phyloP scores from a whole-genome alignment of 192 early-diverging fungal species.

The Backusella circina region DNA sequence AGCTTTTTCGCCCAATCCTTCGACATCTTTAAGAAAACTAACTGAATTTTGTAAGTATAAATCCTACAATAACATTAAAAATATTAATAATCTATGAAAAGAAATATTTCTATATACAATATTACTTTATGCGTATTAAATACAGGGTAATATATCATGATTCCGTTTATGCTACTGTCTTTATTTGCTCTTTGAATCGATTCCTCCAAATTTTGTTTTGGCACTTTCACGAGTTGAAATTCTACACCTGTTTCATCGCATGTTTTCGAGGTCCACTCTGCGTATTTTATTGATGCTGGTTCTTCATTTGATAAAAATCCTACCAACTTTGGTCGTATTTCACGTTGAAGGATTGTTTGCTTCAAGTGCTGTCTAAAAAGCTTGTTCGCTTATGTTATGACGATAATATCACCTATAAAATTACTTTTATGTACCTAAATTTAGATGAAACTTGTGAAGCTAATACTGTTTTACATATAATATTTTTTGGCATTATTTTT shows the following conservation, averaged over 20 bases:
- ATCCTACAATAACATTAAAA: constrained; percentile 50
- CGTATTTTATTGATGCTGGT: constrained; percentile 86
- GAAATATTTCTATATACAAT: background rate
- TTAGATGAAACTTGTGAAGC: constrained; percentile 60
- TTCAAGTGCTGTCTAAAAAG: constrained; percentile 51
- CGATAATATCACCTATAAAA: background rate
- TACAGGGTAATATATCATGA: constrained; percentile 99
- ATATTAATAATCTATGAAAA: background rate
- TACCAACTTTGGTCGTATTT: constrained; percentile 70
- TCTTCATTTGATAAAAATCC: constrained; percentile 96
- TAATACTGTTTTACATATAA: constrained; percentile 52
- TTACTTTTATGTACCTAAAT: constrained; percentile 50
- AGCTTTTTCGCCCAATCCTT: constrained; percentile 92
- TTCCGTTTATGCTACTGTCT: constrained; percentile 82
- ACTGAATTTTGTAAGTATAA: constrained; percentile 93
- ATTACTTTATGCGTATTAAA: constrained; percentile 85
- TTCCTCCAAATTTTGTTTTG: constrained; percentile 79
- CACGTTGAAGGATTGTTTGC: constrained; percentile 56
- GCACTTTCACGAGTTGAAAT: constrained; percentile 86
- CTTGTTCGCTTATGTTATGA: background rate
- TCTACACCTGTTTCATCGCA: constrained; percentile 84
- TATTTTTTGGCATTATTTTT: background rate
- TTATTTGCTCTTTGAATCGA: constrained; percentile 84
- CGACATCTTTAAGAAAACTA: constrained; percentile 87
- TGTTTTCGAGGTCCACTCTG: constrained; percentile 92